Evolutionary conservation across 805 yeast species (phyloP).

Genomic region (Myxozyma mucilagina): DNA sequence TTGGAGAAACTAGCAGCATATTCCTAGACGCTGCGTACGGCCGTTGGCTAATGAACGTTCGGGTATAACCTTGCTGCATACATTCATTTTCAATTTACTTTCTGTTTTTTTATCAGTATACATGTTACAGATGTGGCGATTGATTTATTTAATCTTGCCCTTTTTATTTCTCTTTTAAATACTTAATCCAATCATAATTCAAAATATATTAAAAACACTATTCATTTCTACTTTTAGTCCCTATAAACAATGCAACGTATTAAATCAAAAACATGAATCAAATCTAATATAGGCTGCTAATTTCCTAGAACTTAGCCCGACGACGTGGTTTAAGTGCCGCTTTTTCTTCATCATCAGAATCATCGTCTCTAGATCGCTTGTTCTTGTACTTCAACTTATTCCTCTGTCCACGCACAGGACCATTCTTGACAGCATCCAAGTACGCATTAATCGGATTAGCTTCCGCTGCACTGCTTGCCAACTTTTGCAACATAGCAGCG

Average conservation of each 20-base stretch:
- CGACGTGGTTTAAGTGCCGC: conserved; percentile 8
- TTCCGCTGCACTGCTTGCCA: conserved; percentile 42
- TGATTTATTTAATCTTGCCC: not conserved
- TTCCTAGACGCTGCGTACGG: conserved; percentile 99
- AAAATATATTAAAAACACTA: too few relatives aligned
- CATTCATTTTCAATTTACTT: conserved; percentile 48
- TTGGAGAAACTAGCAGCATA: conserved; percentile 77
- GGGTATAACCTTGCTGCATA: conserved; percentile 99
- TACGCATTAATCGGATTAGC: conserved; percentile 81
- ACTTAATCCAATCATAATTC: too few relatives aligned
- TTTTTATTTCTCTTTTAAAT: too few relatives aligned
- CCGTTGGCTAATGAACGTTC: conserved; percentile 90
- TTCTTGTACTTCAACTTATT: conserved; percentile 85
- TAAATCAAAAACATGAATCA: not conserved
- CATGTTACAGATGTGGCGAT: too few relatives aligned
- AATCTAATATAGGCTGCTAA: not conserved
- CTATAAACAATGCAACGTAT: not conserved
- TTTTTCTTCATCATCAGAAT: conserved; percentile 46
- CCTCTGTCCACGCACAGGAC: conserved; percentile 91
- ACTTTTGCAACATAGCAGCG: conserved; percentile 47
- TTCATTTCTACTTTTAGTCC: too few relatives aligned
- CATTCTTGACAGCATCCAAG: conserved; percentile 88
- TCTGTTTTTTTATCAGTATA: not conserved
- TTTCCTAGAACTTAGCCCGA: conserved; percentile 8
- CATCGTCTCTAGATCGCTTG: conserved; percentile 52